Evolutionary conservation across 108 stramenopile genomes (phyloP).

Genomic region (Nitzschia palea): DNA sequence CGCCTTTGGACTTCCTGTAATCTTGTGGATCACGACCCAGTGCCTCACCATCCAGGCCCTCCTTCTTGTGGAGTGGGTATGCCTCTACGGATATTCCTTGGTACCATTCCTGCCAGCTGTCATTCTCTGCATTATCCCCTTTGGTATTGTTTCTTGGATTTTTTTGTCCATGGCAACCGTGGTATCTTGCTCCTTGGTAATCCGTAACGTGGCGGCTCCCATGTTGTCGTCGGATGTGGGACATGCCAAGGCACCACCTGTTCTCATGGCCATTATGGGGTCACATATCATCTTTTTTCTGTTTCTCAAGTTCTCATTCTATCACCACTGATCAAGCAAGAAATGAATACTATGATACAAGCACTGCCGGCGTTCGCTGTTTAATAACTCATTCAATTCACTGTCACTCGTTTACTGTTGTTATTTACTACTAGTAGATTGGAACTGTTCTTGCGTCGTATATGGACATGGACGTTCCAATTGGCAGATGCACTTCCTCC

Average conservation of each 20-base stretch:
- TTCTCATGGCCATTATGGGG: conserved; percentile 64
- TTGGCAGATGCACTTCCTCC: too few species aligned
- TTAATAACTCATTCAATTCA: too few species aligned
- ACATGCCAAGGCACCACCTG: conserved; percentile 54
- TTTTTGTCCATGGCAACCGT: conserved; percentile 51
- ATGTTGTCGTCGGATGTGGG: conserved; percentile 47
- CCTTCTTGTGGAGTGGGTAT: conserved; percentile 60
- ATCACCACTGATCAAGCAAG: conserved; percentile 30
- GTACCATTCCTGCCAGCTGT: conserved; percentile 70
- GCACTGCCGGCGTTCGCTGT: too few species aligned
- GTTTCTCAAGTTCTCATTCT: conserved; percentile 75
- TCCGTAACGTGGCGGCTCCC: conserved; percentile 65
- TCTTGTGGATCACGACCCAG: conserved; percentile 54
- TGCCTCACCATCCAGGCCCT: conserved; percentile 57
- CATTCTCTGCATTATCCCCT: conserved; percentile 59
- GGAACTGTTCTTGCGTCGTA: too few species aligned
- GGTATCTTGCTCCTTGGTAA: conserved; percentile 56
- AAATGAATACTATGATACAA: neutral
- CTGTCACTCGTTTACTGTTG: too few species aligned
- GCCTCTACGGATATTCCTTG: conserved; percentile 79
- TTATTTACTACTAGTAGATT: too few species aligned
- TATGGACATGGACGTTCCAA: too few species aligned
- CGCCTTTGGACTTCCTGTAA: conserved; percentile 51
- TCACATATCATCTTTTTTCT: conserved; percentile 70
- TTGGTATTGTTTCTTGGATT: conserved; percentile 54